These are phyloP conservation scores for Sodiomyces alkalinus DNA, from an alignment of 2,329 filamentous ascomycete genomes.

Conservation along the genomic window DNA sequence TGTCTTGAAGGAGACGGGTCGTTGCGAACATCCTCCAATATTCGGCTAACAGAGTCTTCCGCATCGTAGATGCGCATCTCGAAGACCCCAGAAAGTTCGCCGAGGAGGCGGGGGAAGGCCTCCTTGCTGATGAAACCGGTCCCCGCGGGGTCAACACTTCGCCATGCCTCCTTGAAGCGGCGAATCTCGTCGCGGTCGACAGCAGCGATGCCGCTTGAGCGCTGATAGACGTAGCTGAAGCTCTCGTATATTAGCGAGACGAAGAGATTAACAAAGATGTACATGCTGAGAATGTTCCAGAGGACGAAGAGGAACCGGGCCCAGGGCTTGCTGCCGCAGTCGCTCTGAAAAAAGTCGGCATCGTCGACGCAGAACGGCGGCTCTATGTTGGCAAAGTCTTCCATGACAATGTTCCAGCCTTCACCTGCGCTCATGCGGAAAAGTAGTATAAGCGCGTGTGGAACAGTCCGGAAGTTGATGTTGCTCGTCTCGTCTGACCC, in stretches of 20 bases:
- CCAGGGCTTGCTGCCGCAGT: constrained; percentile 86
- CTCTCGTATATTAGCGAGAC: constrained; percentile 98
- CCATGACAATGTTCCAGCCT: constrained; percentile 95
- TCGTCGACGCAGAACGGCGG: constrained; percentile 68
- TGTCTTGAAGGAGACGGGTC: constrained; percentile 37
- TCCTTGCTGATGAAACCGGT: constrained; percentile 86
- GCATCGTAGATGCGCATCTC: constrained; percentile 93
- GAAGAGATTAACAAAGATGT: constrained; percentile 96
- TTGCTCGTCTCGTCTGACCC: constrained; percentile 57
- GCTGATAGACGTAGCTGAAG: constrained; percentile 97
- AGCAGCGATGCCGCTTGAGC: constrained; percentile 79
- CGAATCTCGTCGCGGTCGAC: constrained; percentile 89
- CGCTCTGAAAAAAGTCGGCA: constrained; percentile 63
- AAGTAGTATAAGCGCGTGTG: constrained; percentile 81
- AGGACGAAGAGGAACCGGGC: constrained; percentile 79
- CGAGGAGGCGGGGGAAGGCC: constrained; percentile 72
- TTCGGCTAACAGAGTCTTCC: constrained; percentile 72
- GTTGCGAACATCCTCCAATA: constrained; percentile 69
- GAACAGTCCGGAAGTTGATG: constrained; percentile 84
- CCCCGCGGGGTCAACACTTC: constrained; percentile 82
- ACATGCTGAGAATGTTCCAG: constrained; percentile 99
- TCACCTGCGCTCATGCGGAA: constrained; percentile 91
- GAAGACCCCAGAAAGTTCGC: constrained; percentile 87
- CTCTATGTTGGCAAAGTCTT: constrained; percentile 72
- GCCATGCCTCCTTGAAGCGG: constrained; percentile 97